These are phyloP conservation scores for Picea abies DNA, from an alignment of 83 land plant species.

Conservation along the genomic window DNA sequence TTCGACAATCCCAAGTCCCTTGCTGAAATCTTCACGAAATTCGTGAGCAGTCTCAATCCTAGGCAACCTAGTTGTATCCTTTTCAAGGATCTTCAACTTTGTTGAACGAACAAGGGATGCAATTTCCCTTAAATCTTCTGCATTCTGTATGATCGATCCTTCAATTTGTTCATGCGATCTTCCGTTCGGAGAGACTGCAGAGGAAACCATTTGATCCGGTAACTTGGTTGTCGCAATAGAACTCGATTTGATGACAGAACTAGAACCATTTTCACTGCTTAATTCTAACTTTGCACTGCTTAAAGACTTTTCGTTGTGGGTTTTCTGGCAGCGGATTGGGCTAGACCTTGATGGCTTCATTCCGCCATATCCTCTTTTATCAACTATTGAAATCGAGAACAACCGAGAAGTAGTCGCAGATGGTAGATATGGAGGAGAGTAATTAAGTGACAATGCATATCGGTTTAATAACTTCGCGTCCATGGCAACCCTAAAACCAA, in stretches of 20 bases:
- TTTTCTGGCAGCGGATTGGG: background rate
- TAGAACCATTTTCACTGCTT: background rate
- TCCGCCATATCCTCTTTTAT: background rate
- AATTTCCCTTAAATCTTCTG: background rate
- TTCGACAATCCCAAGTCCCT: slow-evolving; percentile 18
- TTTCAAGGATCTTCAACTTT: background rate
- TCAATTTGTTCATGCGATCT: too few species aligned
- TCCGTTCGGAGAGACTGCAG: too few species aligned
- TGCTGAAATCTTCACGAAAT: background rate
- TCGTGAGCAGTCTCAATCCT: background rate
- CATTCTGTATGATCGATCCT: background rate
- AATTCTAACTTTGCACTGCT: background rate
- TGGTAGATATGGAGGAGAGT: background rate
- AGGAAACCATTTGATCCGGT: background rate
- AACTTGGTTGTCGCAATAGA: background rate
- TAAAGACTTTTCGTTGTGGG: background rate
- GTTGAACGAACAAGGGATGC: background rate
- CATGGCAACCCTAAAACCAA: background rate
- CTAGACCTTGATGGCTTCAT: background rate
- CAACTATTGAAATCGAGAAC: background rate
- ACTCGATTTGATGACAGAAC: background rate
- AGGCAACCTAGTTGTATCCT: background rate
- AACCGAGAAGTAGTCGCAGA: background rate
- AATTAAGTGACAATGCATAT: too few species aligned
- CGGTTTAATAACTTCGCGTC: background rate